Conservation (phyloP, 345 rosid genomes). For the Sonneratia alba region DNA sequence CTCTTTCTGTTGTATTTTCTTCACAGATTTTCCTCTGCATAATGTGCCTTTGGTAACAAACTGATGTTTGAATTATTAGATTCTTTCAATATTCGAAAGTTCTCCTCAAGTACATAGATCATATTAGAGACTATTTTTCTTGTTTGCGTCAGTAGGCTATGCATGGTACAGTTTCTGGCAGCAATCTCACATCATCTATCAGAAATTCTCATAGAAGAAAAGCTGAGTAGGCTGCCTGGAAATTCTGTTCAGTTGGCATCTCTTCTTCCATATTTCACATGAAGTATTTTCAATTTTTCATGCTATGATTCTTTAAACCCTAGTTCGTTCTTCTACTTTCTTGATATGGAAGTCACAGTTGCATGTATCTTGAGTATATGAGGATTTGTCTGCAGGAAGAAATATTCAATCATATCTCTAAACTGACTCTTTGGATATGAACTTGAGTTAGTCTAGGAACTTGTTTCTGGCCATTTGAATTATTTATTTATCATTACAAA, state of each 20-base stretch:
- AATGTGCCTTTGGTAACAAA: not conserved
- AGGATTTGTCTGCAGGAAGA: not conserved
- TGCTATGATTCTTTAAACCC: not conserved
- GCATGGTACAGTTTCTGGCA: not conserved
- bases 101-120: not conserved
- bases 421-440: not conserved
- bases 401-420: not conserved
- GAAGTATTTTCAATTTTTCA: not conserved
- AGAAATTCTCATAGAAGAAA: not conserved
- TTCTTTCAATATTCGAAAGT: not conserved
- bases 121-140: not conserved
- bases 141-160: not conserved
- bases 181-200: not conserved
- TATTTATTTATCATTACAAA: conserved; percentile 2
- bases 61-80: not conserved
- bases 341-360: not conserved
- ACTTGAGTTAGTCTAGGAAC: not conserved
- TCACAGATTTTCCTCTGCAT: not conserved
- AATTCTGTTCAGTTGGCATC: not conserved
- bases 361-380: not conserved
- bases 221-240: not conserved
- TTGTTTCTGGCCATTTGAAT: not conserved
- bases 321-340: not conserved
- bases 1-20: not conserved
- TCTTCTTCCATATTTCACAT: not conserved